Evolutionary conservation across 768 basidiomycete genomes (phyloP), one percentile per base, ranked within the genome.

Genomic region (Leccinellum rugosiceps): DNA sequence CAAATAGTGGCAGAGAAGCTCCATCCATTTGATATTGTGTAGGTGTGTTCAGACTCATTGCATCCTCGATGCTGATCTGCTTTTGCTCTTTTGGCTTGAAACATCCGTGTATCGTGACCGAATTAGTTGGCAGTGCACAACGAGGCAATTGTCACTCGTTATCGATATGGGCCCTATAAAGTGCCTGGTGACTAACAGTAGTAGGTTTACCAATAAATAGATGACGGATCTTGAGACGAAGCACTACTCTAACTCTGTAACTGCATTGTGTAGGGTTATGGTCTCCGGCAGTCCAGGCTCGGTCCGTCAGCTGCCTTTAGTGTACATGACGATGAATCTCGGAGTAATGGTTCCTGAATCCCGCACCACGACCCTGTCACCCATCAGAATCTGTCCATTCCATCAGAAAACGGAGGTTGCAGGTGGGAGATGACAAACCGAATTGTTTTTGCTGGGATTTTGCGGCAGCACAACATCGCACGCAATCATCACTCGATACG

Each of bases 401-500:
- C 56, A 68, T 70, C 63, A 72, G 63, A 67, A 68, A 58, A 54
- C 56, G 61, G 57, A 60, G 56, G 58, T 53, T 52, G 56, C 41
- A 52, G 25, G 56, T 64, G 50, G 59, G 57, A 56, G 52, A 63
- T 52, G 57, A 65, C 65, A 57, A 56, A 67, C 67, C 59, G 70
- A 68, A 38, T 62, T 58, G 58, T 62, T 69, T 56, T 64, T 65
- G 50, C 60, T 58, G 9, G 51, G 53, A 41, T 62, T 50, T 47
- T 69, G 60, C 74, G 78, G 58, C 25, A 84, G 75, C 31, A 76
- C 66, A 6, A 77, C 78, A 66, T 85, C 82, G 60, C 85, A 86
- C 15, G 80, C 83, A 61, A 87, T 76, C 76, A 81, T 80, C 26
- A 86, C 82, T 9, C 86, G 80, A 72, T 83, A 87, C 6, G 86